Evolutionary conservation across 1,139 yeast genomes (phyloP).

Genomic region (Candida tetrigidarum): DNA sequence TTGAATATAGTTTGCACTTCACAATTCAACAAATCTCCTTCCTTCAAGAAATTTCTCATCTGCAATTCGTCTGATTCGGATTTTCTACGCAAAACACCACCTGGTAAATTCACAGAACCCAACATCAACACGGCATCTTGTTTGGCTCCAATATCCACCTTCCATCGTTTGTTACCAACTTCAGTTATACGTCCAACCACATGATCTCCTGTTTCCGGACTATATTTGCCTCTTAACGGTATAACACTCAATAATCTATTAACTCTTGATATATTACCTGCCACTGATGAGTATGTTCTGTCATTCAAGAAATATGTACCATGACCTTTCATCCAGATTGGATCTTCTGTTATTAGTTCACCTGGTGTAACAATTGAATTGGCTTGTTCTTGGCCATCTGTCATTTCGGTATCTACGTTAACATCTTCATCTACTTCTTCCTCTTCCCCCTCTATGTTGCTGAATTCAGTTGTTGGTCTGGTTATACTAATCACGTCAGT

Average conservation of each 20-base stretch:
- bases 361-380: constrained; percentile 83
- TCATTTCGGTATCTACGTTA: constrained; percentile 37
- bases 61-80: constrained; percentile 95
- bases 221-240: constrained; percentile 84
- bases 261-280: constrained; percentile 87
- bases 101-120: constrained; percentile 96
- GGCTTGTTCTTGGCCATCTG: constrained; percentile 24
- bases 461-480: constrained; percentile 28
- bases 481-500: constrained; percentile 44
- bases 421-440: constrained; percentile 24
- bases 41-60: constrained; percentile 92
- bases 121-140: constrained; percentile 92
- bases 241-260: constrained; percentile 84
- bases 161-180: constrained; percentile 95
- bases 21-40: constrained; percentile 95
- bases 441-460: constrained; percentile 13
- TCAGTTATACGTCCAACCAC: constrained; percentile 93
- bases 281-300: constrained; percentile 86
- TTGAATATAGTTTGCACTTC: constrained; percentile 91
- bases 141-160: constrained; percentile 92
- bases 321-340: constrained; percentile 99
- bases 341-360: constrained; percentile 94
- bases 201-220: constrained; percentile 97
- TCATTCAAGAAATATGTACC: constrained; percentile 84
- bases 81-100: constrained; percentile 93